A percentile compares a stretch with the other conserved stretches of the same genome.
Evolutionary conservation across 208 protist species (phyloP).

Genomic region (Angomonas deanei): DNA sequence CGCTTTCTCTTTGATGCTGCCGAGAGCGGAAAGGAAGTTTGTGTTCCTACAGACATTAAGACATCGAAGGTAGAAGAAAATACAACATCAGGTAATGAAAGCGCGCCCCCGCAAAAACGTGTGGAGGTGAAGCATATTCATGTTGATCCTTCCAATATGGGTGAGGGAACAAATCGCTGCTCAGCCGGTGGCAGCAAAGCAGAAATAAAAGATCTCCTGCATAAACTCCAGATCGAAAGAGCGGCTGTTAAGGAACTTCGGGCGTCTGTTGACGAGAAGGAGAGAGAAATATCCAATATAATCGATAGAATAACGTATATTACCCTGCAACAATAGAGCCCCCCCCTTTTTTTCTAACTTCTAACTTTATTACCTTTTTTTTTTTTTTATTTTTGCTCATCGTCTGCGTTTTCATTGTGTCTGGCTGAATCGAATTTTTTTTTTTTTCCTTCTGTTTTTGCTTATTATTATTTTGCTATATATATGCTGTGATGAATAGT

Average conservation of each 20-base stretch:
- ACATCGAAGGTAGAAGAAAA: not conserved
- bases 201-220: not conserved
- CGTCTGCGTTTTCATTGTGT: not conserved
- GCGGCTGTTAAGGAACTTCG: slow-evolving; percentile 22
- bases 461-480: not conserved
- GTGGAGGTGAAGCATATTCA: not conserved
- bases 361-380: not conserved
- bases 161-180: not conserved
- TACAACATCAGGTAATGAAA: not conserved
- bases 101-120: not conserved
- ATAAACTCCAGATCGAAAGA: slow-evolving; percentile 6
- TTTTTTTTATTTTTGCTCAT: not conserved
- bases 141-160: not conserved
- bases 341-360: not conserved
- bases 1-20: slow-evolving; percentile 41
- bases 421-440: not conserved
- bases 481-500: too few species aligned
- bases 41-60: not conserved
- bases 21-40: not conserved
- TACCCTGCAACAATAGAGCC: slow-evolving; percentile 3
- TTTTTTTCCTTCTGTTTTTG: not conserved
- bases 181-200: too few species aligned
- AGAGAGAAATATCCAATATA: slow-evolving; percentile 32
- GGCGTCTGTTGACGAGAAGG: slow-evolving; percentile 29
- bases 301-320: slow-evolving; percentile 24